Conservation (phyloP, 805 yeast genomes). For the Candida ulmi region DNA sequence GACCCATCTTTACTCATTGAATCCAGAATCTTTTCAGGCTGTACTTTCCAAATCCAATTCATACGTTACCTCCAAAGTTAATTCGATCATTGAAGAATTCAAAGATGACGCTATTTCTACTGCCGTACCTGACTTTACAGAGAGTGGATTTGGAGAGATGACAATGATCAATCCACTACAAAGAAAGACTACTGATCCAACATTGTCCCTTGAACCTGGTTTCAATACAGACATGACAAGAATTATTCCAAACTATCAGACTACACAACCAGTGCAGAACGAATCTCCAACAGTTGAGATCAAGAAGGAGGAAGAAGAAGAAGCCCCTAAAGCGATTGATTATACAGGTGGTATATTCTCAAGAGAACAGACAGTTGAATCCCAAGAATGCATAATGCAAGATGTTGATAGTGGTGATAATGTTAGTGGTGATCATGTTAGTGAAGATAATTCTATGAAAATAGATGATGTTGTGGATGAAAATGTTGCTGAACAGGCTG, state of each 20-base stretch:
- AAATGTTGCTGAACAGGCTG: no score
- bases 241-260: conserved; percentile 25
- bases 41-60: conserved; percentile 7
- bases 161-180: conserved; percentile 24
- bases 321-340: conserved; percentile 6
- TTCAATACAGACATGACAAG: conserved; percentile 31
- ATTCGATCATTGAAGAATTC: conserved; percentile 20
- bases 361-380: conserved; percentile 1
- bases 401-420: no score
- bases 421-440: no score
- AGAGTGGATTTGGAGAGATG: conserved; percentile 18
- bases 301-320: not conserved
- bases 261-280: not conserved
- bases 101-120: conserved; percentile 13
- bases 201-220: conserved; percentile 7
- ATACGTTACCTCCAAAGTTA: conserved; percentile 16
- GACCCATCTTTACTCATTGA: conserved; percentile 9
- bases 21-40: conserved; percentile 6
- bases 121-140: conserved; percentile 11
- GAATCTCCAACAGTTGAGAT: no score
- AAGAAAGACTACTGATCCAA: conserved; percentile 11
- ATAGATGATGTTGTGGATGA: no score
- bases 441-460: no score
- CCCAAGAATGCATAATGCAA: no score
- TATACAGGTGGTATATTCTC: conserved; percentile 20